These are phyloP conservation scores for Fusarium scirpi DNA, from an alignment of 2,329 filamentous ascomycete genomes.

Conservation along the genomic window DNA sequence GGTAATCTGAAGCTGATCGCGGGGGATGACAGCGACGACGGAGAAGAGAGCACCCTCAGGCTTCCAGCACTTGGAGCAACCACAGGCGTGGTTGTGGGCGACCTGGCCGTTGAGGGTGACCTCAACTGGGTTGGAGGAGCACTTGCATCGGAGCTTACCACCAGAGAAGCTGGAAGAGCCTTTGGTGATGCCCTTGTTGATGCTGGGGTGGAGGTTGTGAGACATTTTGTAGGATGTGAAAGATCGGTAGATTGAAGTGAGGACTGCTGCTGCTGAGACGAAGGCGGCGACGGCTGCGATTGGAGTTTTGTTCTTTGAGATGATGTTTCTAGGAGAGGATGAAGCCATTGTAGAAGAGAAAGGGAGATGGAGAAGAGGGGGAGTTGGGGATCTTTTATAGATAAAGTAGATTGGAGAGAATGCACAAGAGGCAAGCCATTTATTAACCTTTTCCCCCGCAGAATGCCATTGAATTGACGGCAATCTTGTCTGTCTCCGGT, in stretches of 20 bases:
- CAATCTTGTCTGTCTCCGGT: conserved; percentile 26
- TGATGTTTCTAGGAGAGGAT: conserved; percentile 25
- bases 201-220: conserved; percentile 66
- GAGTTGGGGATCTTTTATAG: conserved; percentile 20
- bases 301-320: conserved; percentile 36
- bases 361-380: neutral
- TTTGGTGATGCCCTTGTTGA: conserved; percentile 71
- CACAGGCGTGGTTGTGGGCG: conserved; percentile 77
- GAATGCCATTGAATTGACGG: conserved; percentile 9
- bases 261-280: conserved; percentile 39
- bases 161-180: conserved; percentile 67
- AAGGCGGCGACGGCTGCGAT: conserved; percentile 40
- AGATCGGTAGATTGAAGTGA: conserved; percentile 39
- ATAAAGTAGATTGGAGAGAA: neutral
- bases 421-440: conserved; percentile 2
- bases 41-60: conserved; percentile 72
- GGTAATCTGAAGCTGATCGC: conserved; percentile 66
- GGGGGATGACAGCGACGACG: conserved; percentile 71
- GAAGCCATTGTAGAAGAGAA: conserved; percentile 27
- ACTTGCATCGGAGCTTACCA: conserved; percentile 72
- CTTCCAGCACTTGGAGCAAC: conserved; percentile 80
- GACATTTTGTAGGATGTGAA: conserved; percentile 34
- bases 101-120: conserved; percentile 70
- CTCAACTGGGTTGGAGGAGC: conserved; percentile 66
- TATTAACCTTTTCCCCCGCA: conserved; percentile 28